A percentile compares a stretch with the other conserved stretches of the same genome.
Evolutionary conservation across 1,284 basidiomycete genomes (phyloP).

Genomic region (Violaceomyces palustris): DNA sequence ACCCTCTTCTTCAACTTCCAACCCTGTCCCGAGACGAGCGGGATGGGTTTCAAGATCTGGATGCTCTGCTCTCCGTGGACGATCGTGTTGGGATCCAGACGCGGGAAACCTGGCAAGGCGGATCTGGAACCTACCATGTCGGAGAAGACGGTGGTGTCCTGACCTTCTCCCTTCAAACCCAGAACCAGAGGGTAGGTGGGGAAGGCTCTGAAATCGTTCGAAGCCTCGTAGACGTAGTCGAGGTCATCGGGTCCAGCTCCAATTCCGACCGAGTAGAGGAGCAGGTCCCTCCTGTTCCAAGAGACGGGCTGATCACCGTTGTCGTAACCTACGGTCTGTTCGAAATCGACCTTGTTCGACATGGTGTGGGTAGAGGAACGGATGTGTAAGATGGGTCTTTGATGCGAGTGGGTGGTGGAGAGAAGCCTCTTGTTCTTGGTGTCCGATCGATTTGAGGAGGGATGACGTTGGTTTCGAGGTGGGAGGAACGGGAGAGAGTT

Average conservation of each 20-base stretch:
- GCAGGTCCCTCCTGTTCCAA: conserved; percentile 53
- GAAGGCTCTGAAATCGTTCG: conserved; percentile 48
- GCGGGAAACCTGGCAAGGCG: conserved; percentile 33
- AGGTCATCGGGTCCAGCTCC: conserved; percentile 50
- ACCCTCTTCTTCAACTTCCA: conserved; percentile 44
- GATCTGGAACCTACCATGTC: conserved; percentile 31
- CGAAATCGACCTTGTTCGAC: conserved; percentile 30
- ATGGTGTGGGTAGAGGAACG: conserved; percentile 5
- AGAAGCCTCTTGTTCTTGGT: too few species aligned
- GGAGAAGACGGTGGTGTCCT: conserved; percentile 49
- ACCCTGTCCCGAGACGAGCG: conserved; percentile 31
- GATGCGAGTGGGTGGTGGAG: too few species aligned
- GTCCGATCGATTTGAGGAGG: too few species aligned
- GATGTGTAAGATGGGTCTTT: conserved; percentile 23
- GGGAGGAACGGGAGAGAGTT: too few species aligned
- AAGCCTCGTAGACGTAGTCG: conserved; percentile 49
- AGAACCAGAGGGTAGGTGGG: conserved; percentile 54
- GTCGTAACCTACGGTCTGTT: conserved; percentile 47
- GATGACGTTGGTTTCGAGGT: too few species aligned
- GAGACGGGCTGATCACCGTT: conserved; percentile 40
- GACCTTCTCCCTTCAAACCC: conserved; percentile 28
- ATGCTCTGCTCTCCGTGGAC: conserved; percentile 54
- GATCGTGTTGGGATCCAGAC: conserved; percentile 51
- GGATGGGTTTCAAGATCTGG: conserved; percentile 49
- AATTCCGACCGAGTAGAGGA: conserved; percentile 50